These are phyloP conservation scores for Neostapfia colusana DNA, from an alignment of 176 grass and related monocot species.

Conservation along the genomic window DNA sequence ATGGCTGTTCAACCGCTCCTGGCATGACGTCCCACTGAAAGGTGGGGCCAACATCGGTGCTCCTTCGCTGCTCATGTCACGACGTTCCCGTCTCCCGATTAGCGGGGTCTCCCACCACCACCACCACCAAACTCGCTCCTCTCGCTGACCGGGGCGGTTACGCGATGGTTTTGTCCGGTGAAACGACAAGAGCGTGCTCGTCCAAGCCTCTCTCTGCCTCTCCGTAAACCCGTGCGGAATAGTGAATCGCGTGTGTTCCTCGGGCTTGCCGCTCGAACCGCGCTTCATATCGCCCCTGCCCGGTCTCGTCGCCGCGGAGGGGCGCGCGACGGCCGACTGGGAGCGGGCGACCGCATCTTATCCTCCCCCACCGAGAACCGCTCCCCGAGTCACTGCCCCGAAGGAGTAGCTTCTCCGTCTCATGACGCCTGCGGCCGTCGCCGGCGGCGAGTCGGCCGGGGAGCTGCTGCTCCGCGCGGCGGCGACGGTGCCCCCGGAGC, in stretches of 20 bases:
- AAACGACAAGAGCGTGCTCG: too few relatives aligned
- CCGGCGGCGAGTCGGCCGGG: slow-evolving; percentile 36
- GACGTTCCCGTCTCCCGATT: too few relatives aligned
- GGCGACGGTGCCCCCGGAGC: slow-evolving; percentile 37
- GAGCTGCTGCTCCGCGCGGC: slow-evolving; percentile 64
- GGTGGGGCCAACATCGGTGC: not conserved
- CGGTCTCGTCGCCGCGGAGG: slow-evolving; percentile 7
- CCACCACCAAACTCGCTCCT: too few relatives aligned
- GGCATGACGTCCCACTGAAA: not conserved
- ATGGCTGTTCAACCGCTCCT: too few relatives aligned
- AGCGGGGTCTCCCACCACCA: too few relatives aligned
- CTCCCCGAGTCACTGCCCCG: not conserved
- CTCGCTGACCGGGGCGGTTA: too few relatives aligned
- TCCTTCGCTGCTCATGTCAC: not conserved
- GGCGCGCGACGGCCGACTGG: not conserved
- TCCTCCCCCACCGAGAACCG: not conserved
- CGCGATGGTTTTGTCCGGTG: too few relatives aligned
- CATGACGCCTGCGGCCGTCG: slow-evolving; percentile 27
- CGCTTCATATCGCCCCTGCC: not conserved
- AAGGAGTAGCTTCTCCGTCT: not conserved
- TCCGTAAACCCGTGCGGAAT: too few relatives aligned
- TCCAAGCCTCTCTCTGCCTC: too few relatives aligned
- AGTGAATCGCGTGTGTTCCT: slow-evolving; percentile 1
- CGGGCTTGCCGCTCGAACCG: slow-evolving; percentile 11
- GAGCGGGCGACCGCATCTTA: not conserved